Conservation (phyloP, 2,329 filamentous ascomycete genomes). For the Fusarium sp. region DNA sequence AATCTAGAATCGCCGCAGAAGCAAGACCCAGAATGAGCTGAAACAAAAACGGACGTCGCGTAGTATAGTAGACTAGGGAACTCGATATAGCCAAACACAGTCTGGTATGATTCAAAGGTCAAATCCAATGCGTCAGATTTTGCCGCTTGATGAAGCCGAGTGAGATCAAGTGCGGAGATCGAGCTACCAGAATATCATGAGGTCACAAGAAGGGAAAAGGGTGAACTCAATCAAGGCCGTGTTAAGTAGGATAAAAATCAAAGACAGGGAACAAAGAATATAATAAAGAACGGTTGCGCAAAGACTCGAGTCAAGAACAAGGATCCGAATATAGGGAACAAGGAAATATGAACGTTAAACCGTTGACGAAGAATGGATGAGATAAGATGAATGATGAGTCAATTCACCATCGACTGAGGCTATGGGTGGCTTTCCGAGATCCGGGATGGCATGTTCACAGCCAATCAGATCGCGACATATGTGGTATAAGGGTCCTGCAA, state of each 20-base stretch:
- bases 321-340: background rate
- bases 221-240: background rate
- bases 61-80: background rate
- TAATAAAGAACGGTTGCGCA: background rate
- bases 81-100: background rate
- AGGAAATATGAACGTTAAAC: conserved; percentile 7
- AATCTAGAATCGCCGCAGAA: background rate
- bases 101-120: background rate
- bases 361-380: background rate
- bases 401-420: conserved; percentile 25
- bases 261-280: background rate
- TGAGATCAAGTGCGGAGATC: conserved; percentile 26
- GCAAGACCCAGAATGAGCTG: background rate
- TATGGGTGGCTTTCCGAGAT: background rate
- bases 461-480: conserved; percentile 8
- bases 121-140: conserved; percentile 23
- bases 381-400: conserved; percentile 20
- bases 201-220: background rate
- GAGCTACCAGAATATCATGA: conserved; percentile 7
- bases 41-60: background rate
- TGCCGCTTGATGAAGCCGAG: conserved; percentile 14
- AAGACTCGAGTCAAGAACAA: conserved; percentile 2
- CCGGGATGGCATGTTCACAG: conserved; percentile 17
- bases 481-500: background rate
- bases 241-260: background rate